A percentile compares a stretch with the other conserved stretches of the same genome.
These are phyloP conservation scores for Lasiosphaeria miniovina DNA, from an alignment of 495 filamentous ascomycete genomes.

Conservation along the genomic window DNA sequence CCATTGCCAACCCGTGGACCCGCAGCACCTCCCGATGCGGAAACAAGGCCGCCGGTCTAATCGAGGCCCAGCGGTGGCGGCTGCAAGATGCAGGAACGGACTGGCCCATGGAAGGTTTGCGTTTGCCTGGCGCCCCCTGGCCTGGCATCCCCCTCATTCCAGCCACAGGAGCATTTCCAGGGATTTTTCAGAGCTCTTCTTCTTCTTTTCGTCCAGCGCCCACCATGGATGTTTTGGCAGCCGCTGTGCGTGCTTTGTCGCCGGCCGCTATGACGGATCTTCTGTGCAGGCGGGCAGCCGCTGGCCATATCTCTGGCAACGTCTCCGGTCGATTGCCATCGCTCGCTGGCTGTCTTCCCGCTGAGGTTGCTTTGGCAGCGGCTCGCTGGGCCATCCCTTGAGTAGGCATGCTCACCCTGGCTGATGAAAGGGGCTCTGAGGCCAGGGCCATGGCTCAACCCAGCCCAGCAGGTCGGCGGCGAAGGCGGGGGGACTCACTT, in stretches of 20 bases:
- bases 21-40: slow-evolving; percentile 5
- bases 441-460: too few relatives aligned
- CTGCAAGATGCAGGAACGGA: slow-evolving; percentile 21
- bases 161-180: too few relatives aligned
- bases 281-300: not conserved
- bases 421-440: too few relatives aligned
- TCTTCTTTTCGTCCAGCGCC: not conserved
- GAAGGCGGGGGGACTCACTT: too few relatives aligned
- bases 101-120: not conserved
- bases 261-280: not conserved
- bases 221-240: not conserved
- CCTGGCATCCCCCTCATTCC: not conserved
- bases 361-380: too few relatives aligned
- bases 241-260: slow-evolving; percentile 1
- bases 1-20: slow-evolving; percentile 6
- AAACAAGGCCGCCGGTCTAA: slow-evolving; percentile 8
- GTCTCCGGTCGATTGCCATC: not conserved
- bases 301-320: not conserved
- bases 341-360: too few relatives aligned
- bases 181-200: too few relatives aligned
- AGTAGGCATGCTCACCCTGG: too few relatives aligned
- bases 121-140: not conserved
- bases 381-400: too few relatives aligned
- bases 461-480: too few relatives aligned
- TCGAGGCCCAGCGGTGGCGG: not conserved